These are phyloP conservation scores for Lachancea meyersii DNA, from an alignment of 805 yeast species.

Conservation along the genomic window DNA sequence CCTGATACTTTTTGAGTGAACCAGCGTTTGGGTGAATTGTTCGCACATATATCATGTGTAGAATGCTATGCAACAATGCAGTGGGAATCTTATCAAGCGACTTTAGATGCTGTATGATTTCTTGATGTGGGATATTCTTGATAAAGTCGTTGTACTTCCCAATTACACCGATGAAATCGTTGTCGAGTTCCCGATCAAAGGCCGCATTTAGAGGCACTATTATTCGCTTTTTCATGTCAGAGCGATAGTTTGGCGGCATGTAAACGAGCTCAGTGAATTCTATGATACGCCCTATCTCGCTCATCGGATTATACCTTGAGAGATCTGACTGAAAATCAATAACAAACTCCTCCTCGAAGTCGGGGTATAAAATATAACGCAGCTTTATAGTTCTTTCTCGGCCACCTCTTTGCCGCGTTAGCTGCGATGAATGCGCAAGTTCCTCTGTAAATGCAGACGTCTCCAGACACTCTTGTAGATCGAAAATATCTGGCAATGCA, in stretches of 20 bases:
- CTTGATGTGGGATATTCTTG: conserved; percentile 31
- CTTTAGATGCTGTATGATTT: conserved; percentile 30
- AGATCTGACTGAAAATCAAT: conserved; percentile 17
- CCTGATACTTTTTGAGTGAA: conserved; percentile 63
- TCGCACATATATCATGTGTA: conserved; percentile 68
- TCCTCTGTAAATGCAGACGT: conserved; percentile 7
- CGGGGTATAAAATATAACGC: conserved; percentile 19
- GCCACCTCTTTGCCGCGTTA: conserved; percentile 1
- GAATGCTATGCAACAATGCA: conserved; percentile 55
- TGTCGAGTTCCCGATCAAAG: conserved; percentile 26
- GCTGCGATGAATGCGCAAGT: conserved; percentile 13
- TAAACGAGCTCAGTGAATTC: conserved; percentile 25
- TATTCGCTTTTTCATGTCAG: conserved; percentile 10
- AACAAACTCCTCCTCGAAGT: conserved; percentile 24
- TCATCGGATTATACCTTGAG: conserved; percentile 28
- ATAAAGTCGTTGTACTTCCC: conserved; percentile 41
- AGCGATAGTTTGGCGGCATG: conserved; percentile 18
- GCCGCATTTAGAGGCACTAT: conserved; percentile 22
- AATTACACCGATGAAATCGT: conserved; percentile 32
- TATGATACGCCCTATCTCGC: conserved; percentile 29
- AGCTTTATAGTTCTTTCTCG: conserved; percentile 8
- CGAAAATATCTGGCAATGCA: conserved; percentile 9
- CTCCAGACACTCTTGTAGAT: conserved; percentile 13
- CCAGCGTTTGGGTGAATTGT: conserved; percentile 69
- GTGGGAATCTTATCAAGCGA: conserved; percentile 33